Evolutionary conservation across 2,329 filamentous ascomycete species (phyloP).

Genomic region (Botrytis cinerea): DNA sequence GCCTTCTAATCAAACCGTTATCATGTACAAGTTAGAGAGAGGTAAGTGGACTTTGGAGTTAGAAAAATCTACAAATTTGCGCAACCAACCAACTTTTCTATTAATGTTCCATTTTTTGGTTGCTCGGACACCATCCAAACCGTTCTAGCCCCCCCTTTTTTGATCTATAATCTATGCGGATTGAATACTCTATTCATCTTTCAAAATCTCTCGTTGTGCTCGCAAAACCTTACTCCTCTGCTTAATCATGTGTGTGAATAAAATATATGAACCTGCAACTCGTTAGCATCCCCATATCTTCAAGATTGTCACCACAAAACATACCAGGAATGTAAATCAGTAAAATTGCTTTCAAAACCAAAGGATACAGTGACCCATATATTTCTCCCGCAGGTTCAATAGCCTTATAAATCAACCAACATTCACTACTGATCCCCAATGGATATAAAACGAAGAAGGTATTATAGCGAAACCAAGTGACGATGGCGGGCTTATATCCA

Average conservation of each 20-base stretch:
- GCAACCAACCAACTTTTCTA: not conserved
- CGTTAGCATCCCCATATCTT: constrained; percentile 28
- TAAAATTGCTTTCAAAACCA: constrained; percentile 64
- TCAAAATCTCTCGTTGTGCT: constrained; percentile 52
- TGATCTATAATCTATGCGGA: not conserved
- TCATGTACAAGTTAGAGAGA: not conserved
- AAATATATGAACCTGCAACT: constrained; percentile 62
- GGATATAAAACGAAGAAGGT: constrained; percentile 94
- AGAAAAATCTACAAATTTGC: not conserved
- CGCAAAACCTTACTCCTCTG: constrained; percentile 81
- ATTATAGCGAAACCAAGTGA: constrained; percentile 87
- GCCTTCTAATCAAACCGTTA: too few relatives aligned
- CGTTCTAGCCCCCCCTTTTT: not conserved
- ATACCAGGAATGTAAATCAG: constrained; percentile 78
- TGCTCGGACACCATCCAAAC: not conserved
- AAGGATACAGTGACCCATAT: constrained; percentile 53
- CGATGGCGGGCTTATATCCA: constrained; percentile 59
- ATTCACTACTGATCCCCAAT: constrained; percentile 86
- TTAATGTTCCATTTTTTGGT: not conserved
- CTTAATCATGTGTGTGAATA: constrained; percentile 94
- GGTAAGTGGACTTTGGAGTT: not conserved
- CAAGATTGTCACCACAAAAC: constrained; percentile 40
- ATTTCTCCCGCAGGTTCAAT: constrained; percentile 58
- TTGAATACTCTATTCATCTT: constrained; percentile 30
- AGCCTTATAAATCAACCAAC: constrained; percentile 73